A percentile compares a stretch with the other conserved stretches of the same genome.
phyloP scores from a whole-genome alignment of 257 asterid species.

The Solanum sejunctum region DNA sequence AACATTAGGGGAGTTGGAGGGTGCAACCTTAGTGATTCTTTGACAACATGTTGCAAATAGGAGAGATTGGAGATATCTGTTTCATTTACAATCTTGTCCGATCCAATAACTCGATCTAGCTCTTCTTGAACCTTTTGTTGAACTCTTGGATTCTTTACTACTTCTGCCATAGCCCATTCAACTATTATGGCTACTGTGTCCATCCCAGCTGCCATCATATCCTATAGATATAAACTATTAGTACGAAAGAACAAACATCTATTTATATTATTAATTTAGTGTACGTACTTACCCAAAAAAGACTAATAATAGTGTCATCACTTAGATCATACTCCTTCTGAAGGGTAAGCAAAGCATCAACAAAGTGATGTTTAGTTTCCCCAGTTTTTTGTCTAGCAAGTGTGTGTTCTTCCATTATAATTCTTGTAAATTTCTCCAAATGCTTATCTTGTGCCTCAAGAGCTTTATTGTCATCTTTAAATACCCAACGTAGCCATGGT shows the following conservation, averaged over 20 bases:
- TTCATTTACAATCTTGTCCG: constrained; percentile 43
- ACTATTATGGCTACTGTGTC: constrained; percentile 70
- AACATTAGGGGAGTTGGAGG: constrained; percentile 82
- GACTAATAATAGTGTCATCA: constrained; percentile 63
- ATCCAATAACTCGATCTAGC: constrained; percentile 53
- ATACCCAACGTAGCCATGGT: constrained; percentile 52
- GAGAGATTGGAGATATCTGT: constrained; percentile 52
- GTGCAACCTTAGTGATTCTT: constrained; percentile 65
- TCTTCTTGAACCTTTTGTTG: constrained; percentile 76
- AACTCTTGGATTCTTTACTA: constrained; percentile 71
- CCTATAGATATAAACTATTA: constrained; percentile 21
- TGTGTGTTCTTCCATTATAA: constrained; percentile 79
- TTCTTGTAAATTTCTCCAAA: constrained; percentile 36
- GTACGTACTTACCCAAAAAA: constrained; percentile 56
- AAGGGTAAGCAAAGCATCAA: constrained; percentile 67
- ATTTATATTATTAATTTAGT: neutral
- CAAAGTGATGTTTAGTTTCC: constrained; percentile 63
- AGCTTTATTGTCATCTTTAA: constrained; percentile 31
- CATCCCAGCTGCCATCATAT: constrained; percentile 85
- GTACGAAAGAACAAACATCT: too few relatives aligned
- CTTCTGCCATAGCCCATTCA: constrained; percentile 80
- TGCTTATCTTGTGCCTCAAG: constrained; percentile 35
- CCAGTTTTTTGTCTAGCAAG: constrained; percentile 48
- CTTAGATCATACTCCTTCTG: constrained; percentile 59
- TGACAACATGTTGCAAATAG: constrained; percentile 49